These are phyloP conservation scores for Pseudophaeomoniella oleicola DNA, from an alignment of 2,329 filamentous ascomycete species.

Conservation along the genomic window DNA sequence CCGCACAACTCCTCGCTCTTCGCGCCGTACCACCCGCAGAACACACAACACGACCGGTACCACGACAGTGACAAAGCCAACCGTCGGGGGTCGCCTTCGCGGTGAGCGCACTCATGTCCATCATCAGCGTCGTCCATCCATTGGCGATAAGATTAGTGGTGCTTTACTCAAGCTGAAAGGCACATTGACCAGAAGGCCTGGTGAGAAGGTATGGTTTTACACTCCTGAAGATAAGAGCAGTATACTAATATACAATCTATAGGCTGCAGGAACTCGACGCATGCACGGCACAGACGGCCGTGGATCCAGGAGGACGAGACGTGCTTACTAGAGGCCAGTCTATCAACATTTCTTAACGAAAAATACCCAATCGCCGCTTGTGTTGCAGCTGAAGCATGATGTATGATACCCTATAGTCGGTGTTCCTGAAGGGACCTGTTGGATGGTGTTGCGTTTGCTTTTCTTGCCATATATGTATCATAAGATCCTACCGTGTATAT, in stretches of 20 bases:
- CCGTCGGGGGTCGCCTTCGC: background rate
- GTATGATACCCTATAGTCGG: too few species aligned
- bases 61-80: too few species aligned
- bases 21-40: too few species aligned
- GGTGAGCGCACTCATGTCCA: constrained; percentile 28
- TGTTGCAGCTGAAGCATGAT: too few species aligned
- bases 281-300: constrained; percentile 64
- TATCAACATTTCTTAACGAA: too few species aligned
- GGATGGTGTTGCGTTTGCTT: too few species aligned
- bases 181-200: constrained; percentile 51
- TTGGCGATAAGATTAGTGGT: constrained; percentile 67
- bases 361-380: too few species aligned
- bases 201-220: constrained; percentile 40
- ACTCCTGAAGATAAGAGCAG: background rate
- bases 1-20: too few species aligned
- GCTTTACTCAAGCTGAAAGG: constrained; percentile 62
- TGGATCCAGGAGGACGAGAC: constrained; percentile 22
- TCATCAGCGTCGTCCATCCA: constrained; percentile 50
- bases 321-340: constrained; percentile 10
- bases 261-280: constrained; percentile 54
- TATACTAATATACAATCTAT: constrained; percentile 26
- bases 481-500: too few species aligned
- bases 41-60: too few species aligned
- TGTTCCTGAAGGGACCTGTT: too few species aligned
- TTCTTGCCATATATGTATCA: too few species aligned